Evolutionary conservation across 768 basidiomycete genomes (phyloP), one percentile per base, ranked within the genome.

Genomic region (Naganishia vishniacii): DNA sequence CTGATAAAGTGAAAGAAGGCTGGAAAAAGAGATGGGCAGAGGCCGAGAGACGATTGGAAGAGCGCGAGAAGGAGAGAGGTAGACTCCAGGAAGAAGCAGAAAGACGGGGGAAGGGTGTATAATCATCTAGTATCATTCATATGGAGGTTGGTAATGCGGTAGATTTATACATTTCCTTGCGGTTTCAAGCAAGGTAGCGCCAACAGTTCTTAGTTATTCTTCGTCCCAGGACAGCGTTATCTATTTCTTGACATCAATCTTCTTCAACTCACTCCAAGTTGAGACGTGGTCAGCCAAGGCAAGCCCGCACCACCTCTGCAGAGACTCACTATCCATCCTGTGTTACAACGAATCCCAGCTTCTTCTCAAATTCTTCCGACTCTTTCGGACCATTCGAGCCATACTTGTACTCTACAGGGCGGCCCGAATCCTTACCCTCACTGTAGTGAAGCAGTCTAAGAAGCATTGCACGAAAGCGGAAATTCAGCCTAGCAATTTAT

Each of bases 341-440:
- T 18, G 61, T 37, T 20, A 25, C 5, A 28, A 53, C 29, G 47
- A 62, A 65, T 23, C 65, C 67, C 13, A 62, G 48, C 58, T 60
- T 62, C n/a, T 56, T 48, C 59, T 68, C 67, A 48, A 68, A 68
- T 20, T 65, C 47, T 28, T 65, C 26, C 4, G 41, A 63, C 42
- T 58, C 65, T 46, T 68, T 51, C 4, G 67, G 67, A 7, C 67
- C 67, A 3, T 37, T 34, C 0, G 64, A 65, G 18, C 67, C 67
- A 58, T 68, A 68, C 49, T 66, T 59, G 59, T 68, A 68, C 11
- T 29, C 28, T 5, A 44, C 49, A 20, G 67, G 67, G 41, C 48
- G 60, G 41, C 61, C 42, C 6, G 61, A 65, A 4, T 65, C 65
- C 5, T 62, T 59, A 31, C 61, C 56, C 44, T 68, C 67, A 34